phyloP scores from a whole-genome alignment of 1,284 basidiomycete genomes.

The Melampsora americana region DNA sequence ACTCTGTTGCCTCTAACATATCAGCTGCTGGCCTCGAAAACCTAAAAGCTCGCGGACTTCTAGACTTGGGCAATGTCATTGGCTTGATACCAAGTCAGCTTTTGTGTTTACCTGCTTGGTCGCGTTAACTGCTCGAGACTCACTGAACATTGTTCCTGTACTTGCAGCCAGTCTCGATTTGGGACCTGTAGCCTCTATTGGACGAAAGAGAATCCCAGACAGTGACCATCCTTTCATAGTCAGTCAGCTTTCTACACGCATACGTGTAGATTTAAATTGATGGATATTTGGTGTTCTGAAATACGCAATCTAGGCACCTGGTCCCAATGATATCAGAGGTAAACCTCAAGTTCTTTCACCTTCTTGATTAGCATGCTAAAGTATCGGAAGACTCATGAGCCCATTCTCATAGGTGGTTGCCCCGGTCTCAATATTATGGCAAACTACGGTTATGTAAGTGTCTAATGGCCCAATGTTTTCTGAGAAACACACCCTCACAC shows the following conservation, averaged over 20 bases:
- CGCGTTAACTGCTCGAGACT: too few species aligned
- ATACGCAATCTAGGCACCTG: constrained; percentile 33
- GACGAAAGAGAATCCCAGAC: constrained; percentile 36
- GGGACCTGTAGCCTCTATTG: constrained; percentile 14
- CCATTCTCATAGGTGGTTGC: constrained; percentile 8
- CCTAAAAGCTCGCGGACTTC: too few species aligned
- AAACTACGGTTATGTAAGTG: constrained; percentile 27
- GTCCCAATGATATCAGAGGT: constrained; percentile 29
- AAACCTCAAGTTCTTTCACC: not conserved
- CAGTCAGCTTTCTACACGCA: not conserved
- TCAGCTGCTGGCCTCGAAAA: too few species aligned
- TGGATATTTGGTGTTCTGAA: not conserved
- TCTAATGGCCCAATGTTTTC: not conserved
- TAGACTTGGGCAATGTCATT: too few species aligned
- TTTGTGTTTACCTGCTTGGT: too few species aligned
- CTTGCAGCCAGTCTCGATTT: not conserved
- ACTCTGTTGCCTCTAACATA: too few species aligned
- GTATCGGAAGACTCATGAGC: not conserved
- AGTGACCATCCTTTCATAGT: constrained; percentile 25
- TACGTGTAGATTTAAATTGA: not conserved
- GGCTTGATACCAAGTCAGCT: too few species aligned
- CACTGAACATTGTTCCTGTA: too few species aligned
- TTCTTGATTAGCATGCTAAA: not conserved
- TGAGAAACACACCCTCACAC: not conserved
- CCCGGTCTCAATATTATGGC: constrained; percentile 40